Evolutionary conservation across 495 filamentous ascomycete species (phyloP).

Genomic region (Bombardia bombarda): DNA sequence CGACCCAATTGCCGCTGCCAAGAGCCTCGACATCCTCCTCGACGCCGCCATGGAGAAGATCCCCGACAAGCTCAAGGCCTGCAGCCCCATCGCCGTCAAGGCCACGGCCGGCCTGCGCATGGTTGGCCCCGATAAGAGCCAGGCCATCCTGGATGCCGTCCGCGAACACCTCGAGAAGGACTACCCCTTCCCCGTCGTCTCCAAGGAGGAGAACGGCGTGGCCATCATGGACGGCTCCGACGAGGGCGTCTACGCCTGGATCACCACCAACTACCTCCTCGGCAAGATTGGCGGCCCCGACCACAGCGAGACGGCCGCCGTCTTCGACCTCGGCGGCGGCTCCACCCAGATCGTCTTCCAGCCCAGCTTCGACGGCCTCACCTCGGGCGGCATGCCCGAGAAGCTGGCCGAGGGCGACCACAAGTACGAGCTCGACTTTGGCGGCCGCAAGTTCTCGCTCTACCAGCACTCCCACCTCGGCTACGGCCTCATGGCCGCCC

Average conservation of each 20-base stretch:
- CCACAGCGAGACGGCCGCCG: conserved; percentile 79
- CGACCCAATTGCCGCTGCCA: conserved; percentile 79
- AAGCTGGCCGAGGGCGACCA: conserved; percentile 84
- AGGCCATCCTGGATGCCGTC: conserved; percentile 80
- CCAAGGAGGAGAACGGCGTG: conserved; percentile 74
- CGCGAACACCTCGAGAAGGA: conserved; percentile 72
- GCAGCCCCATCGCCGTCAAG: conserved; percentile 90
- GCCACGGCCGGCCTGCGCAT: conserved; percentile 89
- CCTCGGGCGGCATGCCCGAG: conserved; percentile 77
- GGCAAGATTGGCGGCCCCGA: conserved; percentile 94
- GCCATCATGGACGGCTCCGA: conserved; percentile 93
- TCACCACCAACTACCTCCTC: conserved; percentile 95
- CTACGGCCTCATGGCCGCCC: conserved; percentile 92
- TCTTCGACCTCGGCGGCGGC: conserved; percentile 94
- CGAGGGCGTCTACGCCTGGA: conserved; percentile 98
- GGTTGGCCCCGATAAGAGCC: conserved; percentile 71
- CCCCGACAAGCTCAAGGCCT: conserved; percentile 77
- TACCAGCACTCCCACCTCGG: conserved; percentile 98
- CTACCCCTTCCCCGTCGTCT: conserved; percentile 91
- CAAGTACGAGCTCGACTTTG: conserved; percentile 88
- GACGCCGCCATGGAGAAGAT: conserved; percentile 74
- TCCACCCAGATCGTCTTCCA: conserved; percentile 98
- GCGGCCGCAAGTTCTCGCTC: conserved; percentile 82
- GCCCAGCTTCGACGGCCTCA: conserved; percentile 73
- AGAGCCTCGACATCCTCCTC: conserved; percentile 81